A percentile compares a stretch with the other conserved stretches of the same genome.
These are phyloP conservation scores for Talaromyces sp. DNA, from an alignment of 2,329 filamentous ascomycete genomes.

Conservation along the genomic window DNA sequence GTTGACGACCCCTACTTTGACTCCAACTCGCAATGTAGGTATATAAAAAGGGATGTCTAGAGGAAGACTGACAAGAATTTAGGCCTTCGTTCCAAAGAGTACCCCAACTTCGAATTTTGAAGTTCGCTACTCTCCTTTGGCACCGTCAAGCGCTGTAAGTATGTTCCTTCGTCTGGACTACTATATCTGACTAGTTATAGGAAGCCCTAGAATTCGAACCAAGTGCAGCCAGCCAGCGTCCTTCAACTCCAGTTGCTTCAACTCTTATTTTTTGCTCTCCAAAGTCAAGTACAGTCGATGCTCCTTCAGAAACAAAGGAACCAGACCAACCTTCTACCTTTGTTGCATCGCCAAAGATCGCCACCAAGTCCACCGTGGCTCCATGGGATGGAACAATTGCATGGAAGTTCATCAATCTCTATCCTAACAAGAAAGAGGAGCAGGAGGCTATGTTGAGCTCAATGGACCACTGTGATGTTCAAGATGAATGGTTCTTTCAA, in stretches of 20 bases:
- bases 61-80: neutral
- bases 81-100: neutral
- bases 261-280: neutral
- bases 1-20: constrained; percentile 11
- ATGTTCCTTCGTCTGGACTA: neutral
- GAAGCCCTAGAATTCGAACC: neutral
- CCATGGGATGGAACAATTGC: constrained; percentile 20
- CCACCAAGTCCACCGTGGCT: neutral
- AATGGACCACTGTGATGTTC: constrained; percentile 19
- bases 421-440: constrained; percentile 27
- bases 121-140: constrained; percentile 1
- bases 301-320: neutral
- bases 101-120: neutral
- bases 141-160: constrained; percentile 7
- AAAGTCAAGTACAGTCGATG: neutral
- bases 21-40: constrained; percentile 13
- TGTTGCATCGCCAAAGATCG: neutral
- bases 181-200: constrained; percentile 1
- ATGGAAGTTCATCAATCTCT: constrained; percentile 24
- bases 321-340: neutral
- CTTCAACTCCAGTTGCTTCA: neutral
- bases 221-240: neutral
- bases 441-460: constrained; percentile 21
- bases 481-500: constrained; percentile 30
- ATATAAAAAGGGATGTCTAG: too few relatives aligned